These are phyloP conservation scores for Fraxinus paxiana DNA, from an alignment of 305 asterid genomes.

Conservation along the genomic window DNA sequence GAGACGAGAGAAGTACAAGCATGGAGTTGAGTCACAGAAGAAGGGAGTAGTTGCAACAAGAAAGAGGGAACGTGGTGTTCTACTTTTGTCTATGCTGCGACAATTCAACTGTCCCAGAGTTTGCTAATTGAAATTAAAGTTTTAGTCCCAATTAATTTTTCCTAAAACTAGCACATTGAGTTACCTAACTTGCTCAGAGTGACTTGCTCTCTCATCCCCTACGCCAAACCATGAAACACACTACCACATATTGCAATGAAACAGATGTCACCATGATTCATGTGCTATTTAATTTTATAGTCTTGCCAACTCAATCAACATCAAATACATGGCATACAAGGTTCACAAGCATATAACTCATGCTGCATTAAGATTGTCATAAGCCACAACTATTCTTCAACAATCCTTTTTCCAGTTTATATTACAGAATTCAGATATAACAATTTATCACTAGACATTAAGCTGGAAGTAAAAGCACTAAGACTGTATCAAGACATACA, in stretches of 20 bases:
- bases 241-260: neutral
- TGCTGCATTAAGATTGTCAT: neutral
- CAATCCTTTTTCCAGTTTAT: conserved; percentile 2
- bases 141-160: neutral
- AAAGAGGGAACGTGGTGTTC: neutral
- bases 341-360: neutral
- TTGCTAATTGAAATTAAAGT: neutral
- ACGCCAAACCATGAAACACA: neutral
- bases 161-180: neutral
- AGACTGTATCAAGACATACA: neutral
- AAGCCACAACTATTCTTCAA: neutral
- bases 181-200: neutral
- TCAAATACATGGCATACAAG: neutral
- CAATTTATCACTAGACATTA: neutral
- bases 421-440: conserved; percentile 23
- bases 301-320: no score
- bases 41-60: neutral
- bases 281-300: no score
- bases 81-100: neutral
- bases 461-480: neutral
- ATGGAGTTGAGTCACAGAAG: neutral
- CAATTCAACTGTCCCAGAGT: neutral
- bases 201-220: neutral
- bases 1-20: neutral
- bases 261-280: neutral